A percentile compares a stretch with the other conserved stretches of the same genome.
These are phyloP conservation scores for Neophaeococcomyces mojaviensis DNA, from an alignment of 2,329 filamentous ascomycete genomes.

Conservation along the genomic window DNA sequence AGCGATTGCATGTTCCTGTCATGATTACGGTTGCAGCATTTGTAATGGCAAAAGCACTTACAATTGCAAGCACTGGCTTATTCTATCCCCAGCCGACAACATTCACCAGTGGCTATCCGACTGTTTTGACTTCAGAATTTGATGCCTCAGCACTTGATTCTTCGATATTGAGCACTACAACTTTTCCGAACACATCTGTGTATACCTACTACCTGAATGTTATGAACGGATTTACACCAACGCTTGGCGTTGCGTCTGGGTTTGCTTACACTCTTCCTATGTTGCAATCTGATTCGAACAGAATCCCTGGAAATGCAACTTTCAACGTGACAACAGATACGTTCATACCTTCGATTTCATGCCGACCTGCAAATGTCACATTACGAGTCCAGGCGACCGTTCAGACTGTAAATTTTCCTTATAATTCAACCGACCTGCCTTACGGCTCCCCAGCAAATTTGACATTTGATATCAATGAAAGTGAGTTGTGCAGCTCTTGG, in stretches of 20 bases:
- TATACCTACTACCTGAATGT: conserved; percentile 19
- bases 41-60: conserved; percentile 26
- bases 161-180: conserved; percentile 5
- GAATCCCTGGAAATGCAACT: conserved; percentile 10
- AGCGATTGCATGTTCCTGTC: conserved; percentile 28
- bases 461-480: conserved; percentile 16
- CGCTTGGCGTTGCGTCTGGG: conserved; percentile 16
- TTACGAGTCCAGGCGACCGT: conserved; percentile 14
- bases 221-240: conserved; percentile 16
- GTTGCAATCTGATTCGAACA: conserved; percentile 9
- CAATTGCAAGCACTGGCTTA: conserved; percentile 25
- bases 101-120: conserved; percentile 10
- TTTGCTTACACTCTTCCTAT: conserved; percentile 18
- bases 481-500: conserved; percentile 13
- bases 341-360: conserved; percentile 19
- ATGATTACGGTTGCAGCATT: conserved; percentile 25
- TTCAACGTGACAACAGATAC: conserved; percentile 16
- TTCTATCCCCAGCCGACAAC: conserved; percentile 25
- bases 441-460: conserved; percentile 16
- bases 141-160: conserved; percentile 11
- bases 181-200: conserved; percentile 15
- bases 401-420: conserved; percentile 9
- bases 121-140: conserved; percentile 13
- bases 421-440: conserved; percentile 4
- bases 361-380: conserved; percentile 14